These are phyloP conservation scores for Citrullus colocynthis DNA, from an alignment of 306 rosid genomes.

Conservation along the genomic window DNA sequence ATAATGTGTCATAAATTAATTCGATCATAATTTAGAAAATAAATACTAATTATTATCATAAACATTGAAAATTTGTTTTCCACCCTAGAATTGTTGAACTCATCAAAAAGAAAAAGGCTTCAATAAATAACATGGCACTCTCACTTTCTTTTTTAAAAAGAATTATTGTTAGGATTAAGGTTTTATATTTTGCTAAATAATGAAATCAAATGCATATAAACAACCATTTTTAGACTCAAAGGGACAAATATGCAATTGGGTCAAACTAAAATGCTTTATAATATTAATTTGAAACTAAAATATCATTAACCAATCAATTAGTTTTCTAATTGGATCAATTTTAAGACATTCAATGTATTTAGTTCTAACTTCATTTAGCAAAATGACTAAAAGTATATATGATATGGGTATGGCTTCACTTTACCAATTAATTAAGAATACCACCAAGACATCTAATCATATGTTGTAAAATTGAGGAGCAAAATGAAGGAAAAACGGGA, in stretches of 20 bases:
- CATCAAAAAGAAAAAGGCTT: no score
- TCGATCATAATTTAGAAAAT: no score
- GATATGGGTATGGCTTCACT: background rate
- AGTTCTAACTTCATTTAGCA: background rate
- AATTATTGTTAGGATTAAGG: background rate
- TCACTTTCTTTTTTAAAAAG: background rate
- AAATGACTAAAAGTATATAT: background rate
- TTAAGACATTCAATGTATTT: background rate
- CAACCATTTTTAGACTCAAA: background rate
- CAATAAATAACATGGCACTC: background rate
- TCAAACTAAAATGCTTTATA: background rate
- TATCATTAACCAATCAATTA: background rate
- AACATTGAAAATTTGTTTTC: no score
- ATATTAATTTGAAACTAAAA: background rate
- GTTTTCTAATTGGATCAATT: background rate
- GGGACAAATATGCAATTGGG: background rate
- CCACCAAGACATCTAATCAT: background rate
- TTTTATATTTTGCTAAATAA: background rate
- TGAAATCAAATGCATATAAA: background rate
- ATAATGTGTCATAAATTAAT: no score
- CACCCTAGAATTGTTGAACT: no score
- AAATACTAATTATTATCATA: no score
- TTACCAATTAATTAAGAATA: background rate
- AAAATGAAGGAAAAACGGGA: no score
- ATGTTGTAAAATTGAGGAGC: background rate